Conservation (phyloP, 176 grass and related monocot species). For the Ampelocalamus luodianensis region DNA sequence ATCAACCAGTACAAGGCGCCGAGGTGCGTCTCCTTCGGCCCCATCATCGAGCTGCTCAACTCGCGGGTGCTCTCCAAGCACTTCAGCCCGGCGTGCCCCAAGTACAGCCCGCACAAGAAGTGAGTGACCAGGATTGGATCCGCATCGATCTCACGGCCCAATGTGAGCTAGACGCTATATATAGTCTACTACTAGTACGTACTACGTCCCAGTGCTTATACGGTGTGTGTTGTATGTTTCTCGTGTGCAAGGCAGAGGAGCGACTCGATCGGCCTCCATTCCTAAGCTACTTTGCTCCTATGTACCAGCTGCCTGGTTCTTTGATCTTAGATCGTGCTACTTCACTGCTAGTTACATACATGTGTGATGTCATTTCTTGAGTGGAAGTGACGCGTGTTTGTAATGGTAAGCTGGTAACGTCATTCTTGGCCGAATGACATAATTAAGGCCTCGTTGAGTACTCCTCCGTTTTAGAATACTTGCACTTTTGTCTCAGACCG, state of each 20-base stretch:
- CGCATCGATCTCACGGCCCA: neutral
- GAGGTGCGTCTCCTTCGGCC: conserved; percentile 79
- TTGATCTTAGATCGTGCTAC: conserved; percentile 1
- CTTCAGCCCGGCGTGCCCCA: conserved; percentile 82
- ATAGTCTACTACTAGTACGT: neutral
- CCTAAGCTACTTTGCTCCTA: conserved; percentile 15
- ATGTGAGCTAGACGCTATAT: conserved; percentile 4
- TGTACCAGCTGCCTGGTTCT: neutral
- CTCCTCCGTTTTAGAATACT: too few species aligned
- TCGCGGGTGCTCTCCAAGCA: conserved; percentile 75
- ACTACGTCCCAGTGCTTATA: neutral
- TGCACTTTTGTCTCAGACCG: too few species aligned
- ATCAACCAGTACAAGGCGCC: conserved; percentile 99
- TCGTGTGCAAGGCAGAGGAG: conserved; percentile 25
- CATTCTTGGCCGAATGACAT: conserved; percentile 49
- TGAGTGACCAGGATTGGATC: neutral
- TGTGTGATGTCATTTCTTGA: conserved; percentile 33
- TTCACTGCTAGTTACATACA: conserved; percentile 17
- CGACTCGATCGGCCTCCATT: neutral
- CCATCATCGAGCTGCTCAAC: conserved; percentile 89
- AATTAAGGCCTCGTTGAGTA: conserved; percentile 9
- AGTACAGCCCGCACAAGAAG: conserved; percentile 64
- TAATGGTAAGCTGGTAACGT: conserved; percentile 36
- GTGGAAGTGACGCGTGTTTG: conserved; percentile 24
- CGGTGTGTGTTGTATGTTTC: neutral